These are phyloP conservation scores for Lactarius hatsudake DNA, from an alignment of 768 basidiomycete genomes.

Conservation along the genomic window DNA sequence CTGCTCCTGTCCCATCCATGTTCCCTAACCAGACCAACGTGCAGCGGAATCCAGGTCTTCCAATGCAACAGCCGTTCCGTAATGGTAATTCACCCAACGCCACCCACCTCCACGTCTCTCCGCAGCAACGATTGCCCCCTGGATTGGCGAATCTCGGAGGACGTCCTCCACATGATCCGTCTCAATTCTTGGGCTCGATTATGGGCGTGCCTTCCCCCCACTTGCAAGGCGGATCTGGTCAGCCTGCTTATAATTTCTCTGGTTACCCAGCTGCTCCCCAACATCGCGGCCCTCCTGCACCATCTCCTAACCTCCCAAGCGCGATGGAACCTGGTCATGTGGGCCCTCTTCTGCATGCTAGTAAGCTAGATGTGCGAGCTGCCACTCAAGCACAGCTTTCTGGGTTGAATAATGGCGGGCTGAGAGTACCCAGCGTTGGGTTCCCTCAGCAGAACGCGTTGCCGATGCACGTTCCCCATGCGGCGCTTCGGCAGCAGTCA, in stretches of 20 bases:
- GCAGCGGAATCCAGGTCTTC: slow-evolving; percentile 51
- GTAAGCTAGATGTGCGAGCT: slow-evolving; percentile 53
- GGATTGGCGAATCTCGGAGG: slow-evolving; percentile 81
- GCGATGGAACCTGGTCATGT: slow-evolving; percentile 47
- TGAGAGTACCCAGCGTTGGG: slow-evolving; percentile 48
- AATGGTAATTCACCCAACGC: slow-evolving; percentile 65
- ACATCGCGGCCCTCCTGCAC: slow-evolving; percentile 52
- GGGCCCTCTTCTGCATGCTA: slow-evolving; percentile 51
- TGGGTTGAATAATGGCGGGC: slow-evolving; percentile 44
- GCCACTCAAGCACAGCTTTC: slow-evolving; percentile 48
- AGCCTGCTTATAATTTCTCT: slow-evolving; percentile 41
- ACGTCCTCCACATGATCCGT: slow-evolving; percentile 75
- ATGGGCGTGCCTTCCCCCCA: slow-evolving; percentile 40
- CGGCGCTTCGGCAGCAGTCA: slow-evolving; percentile 47
- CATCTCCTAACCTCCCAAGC: slow-evolving; percentile 44
- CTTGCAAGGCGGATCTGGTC: slow-evolving; percentile 18
- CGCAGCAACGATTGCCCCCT: slow-evolving; percentile 67
- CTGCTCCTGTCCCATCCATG: slow-evolving; percentile 46
- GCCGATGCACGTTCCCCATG: slow-evolving; percentile 39
- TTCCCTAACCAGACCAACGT: slow-evolving; percentile 51
- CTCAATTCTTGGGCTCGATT: slow-evolving; percentile 49
- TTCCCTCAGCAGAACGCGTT: slow-evolving; percentile 48
- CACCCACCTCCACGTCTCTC: slow-evolving; percentile 44
- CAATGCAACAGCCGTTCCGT: slow-evolving; percentile 60
- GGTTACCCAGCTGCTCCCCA: slow-evolving; percentile 36